Percentiles rank a stretch among this genome's conserved stretches.
These are phyloP conservation scores for Populus deltoides DNA, from an alignment of 345 rosid genomes.

Conservation along the genomic window DNA sequence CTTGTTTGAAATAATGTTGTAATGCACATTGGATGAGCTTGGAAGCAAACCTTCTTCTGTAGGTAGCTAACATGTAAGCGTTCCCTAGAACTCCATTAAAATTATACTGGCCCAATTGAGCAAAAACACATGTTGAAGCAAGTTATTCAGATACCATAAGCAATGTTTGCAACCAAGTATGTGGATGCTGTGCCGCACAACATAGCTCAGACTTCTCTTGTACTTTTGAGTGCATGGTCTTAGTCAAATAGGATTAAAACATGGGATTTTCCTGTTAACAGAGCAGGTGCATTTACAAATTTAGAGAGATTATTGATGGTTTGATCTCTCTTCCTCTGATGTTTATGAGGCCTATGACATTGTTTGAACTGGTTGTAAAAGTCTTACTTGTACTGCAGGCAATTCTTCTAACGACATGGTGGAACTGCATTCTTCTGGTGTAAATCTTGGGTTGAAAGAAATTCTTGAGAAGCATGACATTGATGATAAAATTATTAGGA, in stretches of 20 bases:
- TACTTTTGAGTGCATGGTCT: not conserved
- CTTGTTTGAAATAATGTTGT: not conserved
- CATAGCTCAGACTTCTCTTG: not conserved
- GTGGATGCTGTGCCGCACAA: not conserved
- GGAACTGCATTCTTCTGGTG: constrained; percentile 22
- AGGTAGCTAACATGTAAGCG: not conserved
- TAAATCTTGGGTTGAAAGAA: constrained; percentile 61
- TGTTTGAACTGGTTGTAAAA: constrained; percentile 1
- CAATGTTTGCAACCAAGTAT: not conserved
- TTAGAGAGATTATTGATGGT: not conserved
- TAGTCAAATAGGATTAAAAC: not conserved
- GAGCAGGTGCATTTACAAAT: not conserved
- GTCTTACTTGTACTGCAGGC: constrained; percentile 28
- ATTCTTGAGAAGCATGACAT: constrained; percentile 40
- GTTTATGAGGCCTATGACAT: not conserved
- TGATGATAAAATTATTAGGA: constrained; percentile 32
- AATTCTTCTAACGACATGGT: constrained; percentile 6
- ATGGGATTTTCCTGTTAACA: not conserved
- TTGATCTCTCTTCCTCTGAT: not conserved
- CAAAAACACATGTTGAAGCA: not conserved
- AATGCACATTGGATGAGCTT: not conserved
- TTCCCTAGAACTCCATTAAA: no score
- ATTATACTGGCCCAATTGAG: not conserved
- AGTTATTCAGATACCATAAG: not conserved
- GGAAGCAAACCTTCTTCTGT: not conserved